Conservation (phyloP, 2,329 filamentous ascomycete genomes). For the Aspergillus amoenus region DNA sequence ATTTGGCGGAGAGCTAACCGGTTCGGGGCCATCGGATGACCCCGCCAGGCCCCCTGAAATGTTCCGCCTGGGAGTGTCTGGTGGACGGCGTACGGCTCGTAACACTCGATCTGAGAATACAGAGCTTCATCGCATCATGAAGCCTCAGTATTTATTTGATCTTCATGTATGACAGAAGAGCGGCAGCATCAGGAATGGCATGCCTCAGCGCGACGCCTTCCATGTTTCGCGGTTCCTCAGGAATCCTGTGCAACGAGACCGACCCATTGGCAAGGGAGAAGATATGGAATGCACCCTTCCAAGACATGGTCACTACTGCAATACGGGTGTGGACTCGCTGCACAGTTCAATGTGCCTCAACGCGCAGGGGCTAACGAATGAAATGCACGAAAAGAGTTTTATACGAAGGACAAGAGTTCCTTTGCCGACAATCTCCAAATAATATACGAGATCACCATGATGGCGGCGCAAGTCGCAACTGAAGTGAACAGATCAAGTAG, state of each 20-base stretch:
- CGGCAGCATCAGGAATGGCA: neutral
- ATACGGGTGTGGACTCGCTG: too few species aligned
- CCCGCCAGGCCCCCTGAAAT: constrained; percentile 21
- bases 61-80: neutral
- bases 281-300: neutral
- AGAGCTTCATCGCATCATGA: neutral
- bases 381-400: neutral
- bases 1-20: constrained; percentile 18
- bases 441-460: too few species aligned
- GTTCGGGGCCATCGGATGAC: constrained; percentile 11
- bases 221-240: neutral
- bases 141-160: too few species aligned
- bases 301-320: neutral
- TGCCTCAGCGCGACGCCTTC: neutral
- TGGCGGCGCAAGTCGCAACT: too few species aligned
- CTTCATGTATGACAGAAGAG: too few species aligned
- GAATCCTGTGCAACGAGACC: too few species aligned
- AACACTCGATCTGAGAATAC: neutral
- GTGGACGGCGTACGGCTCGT: too few species aligned
- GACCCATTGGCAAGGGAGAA: too few species aligned
- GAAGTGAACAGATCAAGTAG: neutral
- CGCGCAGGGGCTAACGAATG: constrained; percentile 3
- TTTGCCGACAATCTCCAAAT: too few species aligned
- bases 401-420: neutral
- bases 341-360: too few species aligned